Percentiles rank a stretch among this genome's conserved stretches.
phyloP scores from a whole-genome alignment of 2,329 filamentous ascomycete genomes.

The Clarireedia sp. region DNA sequence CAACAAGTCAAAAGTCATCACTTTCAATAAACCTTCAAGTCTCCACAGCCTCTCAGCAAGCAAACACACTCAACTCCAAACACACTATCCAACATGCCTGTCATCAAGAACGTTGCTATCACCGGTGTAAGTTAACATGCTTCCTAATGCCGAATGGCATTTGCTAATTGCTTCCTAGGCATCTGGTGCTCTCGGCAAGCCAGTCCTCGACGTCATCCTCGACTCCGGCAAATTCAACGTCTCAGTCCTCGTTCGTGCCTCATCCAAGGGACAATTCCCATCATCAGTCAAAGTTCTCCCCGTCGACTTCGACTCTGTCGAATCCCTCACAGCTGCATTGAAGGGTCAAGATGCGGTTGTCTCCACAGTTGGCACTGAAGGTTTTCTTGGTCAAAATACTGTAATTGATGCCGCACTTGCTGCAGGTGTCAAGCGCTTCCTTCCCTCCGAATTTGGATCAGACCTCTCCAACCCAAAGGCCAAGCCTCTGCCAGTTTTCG shows the following conservation, averaged over 20 bases:
- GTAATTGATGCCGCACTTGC: slow-evolving; percentile 50
- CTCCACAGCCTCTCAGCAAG: background rate
- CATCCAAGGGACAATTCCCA: slow-evolving; percentile 20
- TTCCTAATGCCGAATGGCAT: background rate
- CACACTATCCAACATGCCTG: slow-evolving; percentile 13
- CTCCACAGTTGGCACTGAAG: slow-evolving; percentile 35
- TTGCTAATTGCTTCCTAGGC: slow-evolving; percentile 13
- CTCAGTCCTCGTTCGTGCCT: slow-evolving; percentile 40
- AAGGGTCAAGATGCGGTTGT: slow-evolving; percentile 51
- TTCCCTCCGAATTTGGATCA: slow-evolving; percentile 49
- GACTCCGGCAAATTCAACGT: slow-evolving; percentile 34
- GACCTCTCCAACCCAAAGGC: slow-evolving; percentile 33
- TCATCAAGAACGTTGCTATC: slow-evolving; percentile 23
- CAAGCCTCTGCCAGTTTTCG: slow-evolving; percentile 42
- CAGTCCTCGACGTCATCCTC: slow-evolving; percentile 20
- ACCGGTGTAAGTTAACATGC: slow-evolving; percentile 18
- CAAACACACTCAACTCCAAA: background rate
- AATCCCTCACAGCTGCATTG: slow-evolving; percentile 40
- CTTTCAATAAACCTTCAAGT: background rate
- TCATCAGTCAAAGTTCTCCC: slow-evolving; percentile 35
- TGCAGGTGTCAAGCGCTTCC: slow-evolving; percentile 52
- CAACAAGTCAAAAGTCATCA: no score
- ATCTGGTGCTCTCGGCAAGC: slow-evolving; percentile 19
- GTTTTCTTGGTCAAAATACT: slow-evolving; percentile 37
- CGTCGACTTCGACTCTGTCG: slow-evolving; percentile 36